Percentiles rank a stretch among this genome's conserved stretches.
Evolutionary conservation across 202 grass and related monocot genomes (phyloP).

Genomic region (Musa balbisiana): DNA sequence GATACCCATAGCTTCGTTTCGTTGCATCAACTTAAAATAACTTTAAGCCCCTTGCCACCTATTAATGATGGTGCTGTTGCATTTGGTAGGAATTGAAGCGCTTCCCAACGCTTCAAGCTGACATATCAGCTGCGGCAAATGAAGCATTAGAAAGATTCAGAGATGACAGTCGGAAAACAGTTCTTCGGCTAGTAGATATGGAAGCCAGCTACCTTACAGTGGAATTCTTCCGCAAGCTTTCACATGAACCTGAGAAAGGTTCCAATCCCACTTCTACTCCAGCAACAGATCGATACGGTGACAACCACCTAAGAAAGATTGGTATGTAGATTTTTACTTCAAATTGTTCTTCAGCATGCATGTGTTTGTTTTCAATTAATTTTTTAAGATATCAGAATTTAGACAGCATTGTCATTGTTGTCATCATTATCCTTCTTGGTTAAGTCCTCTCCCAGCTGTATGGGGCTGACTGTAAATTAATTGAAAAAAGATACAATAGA

Average conservation of each 20-base stretch:
- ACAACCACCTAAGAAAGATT: conserved; percentile 14
- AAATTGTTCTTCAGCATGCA: background rate
- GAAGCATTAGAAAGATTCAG: conserved; percentile 18
- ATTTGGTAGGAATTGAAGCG: conserved; percentile 13
- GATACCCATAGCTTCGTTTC: too few species aligned
- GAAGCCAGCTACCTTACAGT: conserved; percentile 14
- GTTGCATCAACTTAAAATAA: too few species aligned
- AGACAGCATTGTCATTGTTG: too few species aligned
- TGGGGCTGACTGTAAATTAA: too few species aligned
- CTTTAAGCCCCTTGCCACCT: background rate
- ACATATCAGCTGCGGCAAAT: conserved; percentile 15
- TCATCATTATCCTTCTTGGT: too few species aligned
- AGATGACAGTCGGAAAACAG: conserved; percentile 16
- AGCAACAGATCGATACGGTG: conserved; percentile 12
- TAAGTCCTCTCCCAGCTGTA: too few species aligned
- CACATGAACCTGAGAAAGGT: conserved; percentile 16
- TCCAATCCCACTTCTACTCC: background rate
- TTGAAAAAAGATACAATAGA: too few species aligned
- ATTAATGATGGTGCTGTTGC: background rate
- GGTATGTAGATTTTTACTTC: background rate
- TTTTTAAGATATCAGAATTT: too few species aligned
- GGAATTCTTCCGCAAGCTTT: conserved; percentile 21
- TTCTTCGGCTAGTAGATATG: conserved; percentile 19
- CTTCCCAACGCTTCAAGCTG: conserved; percentile 15
- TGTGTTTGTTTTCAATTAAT: too few species aligned